These are phyloP conservation scores for Purshia tridentata DNA, from an alignment of 306 rosid genomes.

Conservation along the genomic window DNA sequence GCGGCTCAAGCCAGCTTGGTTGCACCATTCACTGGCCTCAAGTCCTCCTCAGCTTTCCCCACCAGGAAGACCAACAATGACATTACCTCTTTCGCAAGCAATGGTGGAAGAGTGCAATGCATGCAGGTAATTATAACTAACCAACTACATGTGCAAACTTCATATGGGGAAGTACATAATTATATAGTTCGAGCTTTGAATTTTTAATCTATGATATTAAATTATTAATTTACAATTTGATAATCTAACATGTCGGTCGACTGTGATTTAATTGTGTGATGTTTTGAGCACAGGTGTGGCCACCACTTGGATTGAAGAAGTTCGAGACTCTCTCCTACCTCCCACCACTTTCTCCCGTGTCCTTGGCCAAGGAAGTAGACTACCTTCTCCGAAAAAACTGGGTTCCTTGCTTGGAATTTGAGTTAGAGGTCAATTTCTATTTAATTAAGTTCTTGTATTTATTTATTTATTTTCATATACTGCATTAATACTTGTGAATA, in stretches of 20 bases:
- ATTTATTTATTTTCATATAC: too few relatives aligned
- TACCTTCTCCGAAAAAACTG: constrained; percentile 53
- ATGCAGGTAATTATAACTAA: constrained; percentile 46
- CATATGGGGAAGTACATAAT: too few relatives aligned
- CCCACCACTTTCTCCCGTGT: not conserved
- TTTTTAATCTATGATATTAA: too few relatives aligned
- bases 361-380: constrained; percentile 47
- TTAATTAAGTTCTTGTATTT: not conserved
- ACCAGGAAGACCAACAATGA: constrained; percentile 54
- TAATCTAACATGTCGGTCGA: not conserved
- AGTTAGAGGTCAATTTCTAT: constrained; percentile 31
- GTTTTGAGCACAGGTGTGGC: constrained; percentile 59
- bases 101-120: constrained; percentile 69
- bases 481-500: too few relatives aligned
- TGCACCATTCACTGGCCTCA: constrained; percentile 65
- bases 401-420: constrained; percentile 82
- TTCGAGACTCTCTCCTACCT: constrained; percentile 87
- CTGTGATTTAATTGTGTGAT: too few relatives aligned
- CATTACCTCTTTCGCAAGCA: constrained; percentile 60
- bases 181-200: too few relatives aligned
- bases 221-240: not conserved
- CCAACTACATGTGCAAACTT: not conserved
- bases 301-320: constrained; percentile 53
- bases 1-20: constrained; percentile 54
- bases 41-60: constrained; percentile 54